Base-by-base conservation (phyloP, 164 flowering plant species). In the Dillenia suffruticosa region DNA sequence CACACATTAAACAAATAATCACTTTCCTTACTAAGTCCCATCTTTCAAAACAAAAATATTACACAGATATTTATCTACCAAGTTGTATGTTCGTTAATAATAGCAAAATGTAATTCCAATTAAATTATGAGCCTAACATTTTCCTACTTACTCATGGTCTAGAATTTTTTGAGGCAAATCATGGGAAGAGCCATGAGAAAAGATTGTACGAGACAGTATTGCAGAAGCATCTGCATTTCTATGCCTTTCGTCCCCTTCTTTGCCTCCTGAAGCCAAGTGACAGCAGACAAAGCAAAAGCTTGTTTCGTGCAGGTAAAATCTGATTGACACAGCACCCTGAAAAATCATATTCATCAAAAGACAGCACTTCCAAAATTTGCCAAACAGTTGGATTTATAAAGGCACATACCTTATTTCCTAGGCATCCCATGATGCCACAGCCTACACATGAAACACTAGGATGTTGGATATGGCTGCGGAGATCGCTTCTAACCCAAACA, bases 201-300 rank as follows among this genome's bases (percentile, higher is more conserved):
- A 88, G 14, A 63, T 74, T 15, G 95, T 82, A 15, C 89, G 58
- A 9, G 79, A 73, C 10, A 85, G 49, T 46, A 88, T 88, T 44
- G 84, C 85, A 0, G 75, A 53, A 1, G 67, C 86, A 53, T 85
- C 74, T 0, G 83, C 70, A 63, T 88, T 88, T 66, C 95, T 74
- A 6, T 68, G 66, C 55, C 59, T 72, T 57, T 81, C 81, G 62
- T 85, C 89, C 7, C 82, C 83, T 59, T 79, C 79, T 77, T 78
- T 77, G 8, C 86, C 84, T 9, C 95, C 95, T 0, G 90, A 88
- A 43, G 90, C 90, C 57, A 88, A 65, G 76, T 88, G 95, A 40
- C 77, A 59, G 74, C 95, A 88, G 26, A 88, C 84, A 65, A 88
- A 85, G 84, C 95, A 88, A 75, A 88, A 85, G 79, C 90, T 85